phyloP scores from a whole-genome alignment of 2,329 filamentous ascomycete genomes.

The Colletotrichum endophyticum region DNA sequence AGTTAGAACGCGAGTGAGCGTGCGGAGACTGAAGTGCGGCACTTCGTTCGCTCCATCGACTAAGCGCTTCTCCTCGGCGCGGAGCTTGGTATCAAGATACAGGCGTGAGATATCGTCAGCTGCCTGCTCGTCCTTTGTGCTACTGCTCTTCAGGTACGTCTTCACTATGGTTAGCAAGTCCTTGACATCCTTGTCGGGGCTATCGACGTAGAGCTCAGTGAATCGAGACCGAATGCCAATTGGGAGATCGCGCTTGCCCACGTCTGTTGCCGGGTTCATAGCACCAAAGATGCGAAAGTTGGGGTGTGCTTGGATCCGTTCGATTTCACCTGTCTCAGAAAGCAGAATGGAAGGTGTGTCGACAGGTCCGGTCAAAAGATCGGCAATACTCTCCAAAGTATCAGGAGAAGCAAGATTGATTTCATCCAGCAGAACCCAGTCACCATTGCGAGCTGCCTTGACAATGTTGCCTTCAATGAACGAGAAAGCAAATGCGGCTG shows the following conservation, averaged over 20 bases:
- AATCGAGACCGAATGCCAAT: constrained; percentile 89
- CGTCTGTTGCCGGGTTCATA: constrained; percentile 98
- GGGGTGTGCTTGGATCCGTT: constrained; percentile 86
- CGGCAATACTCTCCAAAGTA: constrained; percentile 91
- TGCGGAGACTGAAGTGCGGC: constrained; percentile 95
- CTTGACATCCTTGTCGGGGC: constrained; percentile 84
- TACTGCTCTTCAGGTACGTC: constrained; percentile 79
- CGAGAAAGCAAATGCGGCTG: constrained; percentile 85
- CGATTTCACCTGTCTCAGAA: constrained; percentile 91
- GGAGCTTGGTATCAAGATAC: constrained; percentile 84
- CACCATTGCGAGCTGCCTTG: constrained; percentile 92
- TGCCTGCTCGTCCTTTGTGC: constrained; percentile 73
- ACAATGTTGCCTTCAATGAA: constrained; percentile 97
- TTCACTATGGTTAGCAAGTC: constrained; percentile 89
- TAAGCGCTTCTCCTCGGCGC: constrained; percentile 81
- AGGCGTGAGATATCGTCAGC: constrained; percentile 83
- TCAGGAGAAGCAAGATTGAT: constrained; percentile 96
- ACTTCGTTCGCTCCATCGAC: constrained; percentile 96
- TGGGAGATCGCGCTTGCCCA: constrained; percentile 93
- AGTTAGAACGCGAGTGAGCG: constrained; percentile 85
- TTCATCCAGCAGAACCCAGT: constrained; percentile 97
- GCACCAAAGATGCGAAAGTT: constrained; percentile 96
- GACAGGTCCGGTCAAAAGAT: constrained; percentile 78
- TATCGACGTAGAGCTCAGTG: constrained; percentile 93
- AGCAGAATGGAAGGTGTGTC: constrained; percentile 83